Evolutionary conservation across 306 rosid genomes (phyloP), one percentile per base, ranked within the genome.

Genomic region (Malus orientalis): DNA sequence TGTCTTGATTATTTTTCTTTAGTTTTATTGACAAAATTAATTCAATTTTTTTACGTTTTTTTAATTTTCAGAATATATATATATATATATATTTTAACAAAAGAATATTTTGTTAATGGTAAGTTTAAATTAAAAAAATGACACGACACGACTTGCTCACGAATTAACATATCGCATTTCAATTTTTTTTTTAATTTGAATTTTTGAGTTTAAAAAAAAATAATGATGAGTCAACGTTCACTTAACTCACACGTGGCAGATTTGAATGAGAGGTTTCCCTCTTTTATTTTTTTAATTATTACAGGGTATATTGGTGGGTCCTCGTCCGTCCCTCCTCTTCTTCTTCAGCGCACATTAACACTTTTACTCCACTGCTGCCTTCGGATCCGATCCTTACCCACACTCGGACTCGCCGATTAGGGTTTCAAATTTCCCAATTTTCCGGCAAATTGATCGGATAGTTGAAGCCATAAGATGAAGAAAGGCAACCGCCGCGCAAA

Each of bases 401-500:
- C 25, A 27, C 27, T 16, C 1, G 25, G 1, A 10, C 57, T 61
- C 7, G 12, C 69, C 45, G 7, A 29, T 45, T 74, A 45, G 78
- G 77, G 58, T 59, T 73, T 59, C 69, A 16, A 40, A 38, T 22
- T 25, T 40, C 5, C 2, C 69, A 3, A 44, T 3, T 38, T 57
- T 73, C 76, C 60, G 30, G 4, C 67, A 14, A 59, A 14, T 4
- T 51, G 58, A 10, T 73, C 58, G 27, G 11, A 59, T 38, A 12
- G 55, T 8, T 38, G 54, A 3, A 29, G 67, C 29, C 44, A n/a
- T 47, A 65, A 4, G 61, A 92, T 92, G 97, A 93, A 81, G 91
- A 90, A 79, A 79, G 47, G 80, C 45, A 88, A 53, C 81, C 96
- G 99, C 74, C 84, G 91, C 67, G 86, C 93, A 0, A 91, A 92